Evolutionary conservation across 306 rosid genomes (phyloP).

Genomic region (Carpinus viminea): DNA sequence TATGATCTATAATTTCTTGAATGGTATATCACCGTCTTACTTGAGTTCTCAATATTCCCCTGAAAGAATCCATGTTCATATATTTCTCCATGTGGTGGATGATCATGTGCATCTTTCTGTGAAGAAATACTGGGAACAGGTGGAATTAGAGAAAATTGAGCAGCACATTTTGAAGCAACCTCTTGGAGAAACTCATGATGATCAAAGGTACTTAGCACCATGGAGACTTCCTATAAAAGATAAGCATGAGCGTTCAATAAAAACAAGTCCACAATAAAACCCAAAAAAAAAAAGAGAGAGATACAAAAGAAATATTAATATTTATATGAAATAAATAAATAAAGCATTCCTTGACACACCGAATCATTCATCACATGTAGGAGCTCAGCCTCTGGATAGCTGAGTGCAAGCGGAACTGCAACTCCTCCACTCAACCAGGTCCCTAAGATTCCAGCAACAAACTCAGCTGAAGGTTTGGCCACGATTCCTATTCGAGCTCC

Average conservation of each 20-base stretch:
- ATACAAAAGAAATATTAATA: neutral
- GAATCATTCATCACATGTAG: conserved; percentile 77
- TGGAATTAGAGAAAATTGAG: conserved; percentile 67
- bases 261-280: conserved; percentile 20
- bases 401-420: conserved; percentile 92
- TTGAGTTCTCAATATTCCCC: conserved; percentile 38
- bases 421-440: conserved; percentile 96
- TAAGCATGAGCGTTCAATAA: conserved; percentile 22
- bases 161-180: conserved; percentile 69
- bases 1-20: conserved; percentile 11
- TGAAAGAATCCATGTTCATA: conserved; percentile 39
- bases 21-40: conserved; percentile 45
- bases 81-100: conserved; percentile 41
- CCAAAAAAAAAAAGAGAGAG: conserved; percentile 6
- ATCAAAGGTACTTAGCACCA: conserved; percentile 85
- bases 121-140: conserved; percentile 52
- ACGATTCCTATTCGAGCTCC: conserved; percentile 91
- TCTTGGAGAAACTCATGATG: conserved; percentile 69
- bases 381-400: conserved; percentile 92
- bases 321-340: conserved; percentile 12
- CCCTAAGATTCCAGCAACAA: conserved; percentile 84
- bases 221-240: conserved; percentile 68
- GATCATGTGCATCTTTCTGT: conserved; percentile 36
- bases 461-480: conserved; percentile 95
- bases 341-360: conserved; percentile 43